Conservation (phyloP, 139 green algal genomes). For the Chlamydomonas schloesseri region DNA sequence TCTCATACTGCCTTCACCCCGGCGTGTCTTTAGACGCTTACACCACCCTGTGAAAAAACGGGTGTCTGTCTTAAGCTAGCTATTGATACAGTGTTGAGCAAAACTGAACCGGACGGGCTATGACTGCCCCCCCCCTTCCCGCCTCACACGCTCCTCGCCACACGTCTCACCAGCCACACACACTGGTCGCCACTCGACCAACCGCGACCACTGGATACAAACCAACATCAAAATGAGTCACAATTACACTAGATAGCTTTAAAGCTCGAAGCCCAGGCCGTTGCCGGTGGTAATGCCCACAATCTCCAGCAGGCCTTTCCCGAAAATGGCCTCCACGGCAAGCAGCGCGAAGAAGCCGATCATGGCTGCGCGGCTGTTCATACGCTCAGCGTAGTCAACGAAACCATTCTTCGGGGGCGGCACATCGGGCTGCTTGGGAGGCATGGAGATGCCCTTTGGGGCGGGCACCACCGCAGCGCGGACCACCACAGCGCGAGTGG, state of each 20-base stretch:
- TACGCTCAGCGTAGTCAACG: constrained; percentile 80
- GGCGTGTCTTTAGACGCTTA: too few relatives aligned
- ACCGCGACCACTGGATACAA: too few relatives aligned
- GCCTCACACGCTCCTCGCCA: too few relatives aligned
- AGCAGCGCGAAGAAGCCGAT: constrained; percentile 91
- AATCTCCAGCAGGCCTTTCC: constrained; percentile 82
- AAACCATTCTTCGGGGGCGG: constrained; percentile 78
- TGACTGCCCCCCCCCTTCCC: too few relatives aligned
- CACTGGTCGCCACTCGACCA: too few relatives aligned
- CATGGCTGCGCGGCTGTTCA: constrained; percentile 89
- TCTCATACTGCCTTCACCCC: too few relatives aligned
- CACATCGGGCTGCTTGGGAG: constrained; percentile 57
- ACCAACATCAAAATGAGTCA: not conserved
- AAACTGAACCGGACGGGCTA: too few relatives aligned
- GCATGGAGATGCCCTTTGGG: constrained; percentile 72
- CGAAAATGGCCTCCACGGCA: constrained; percentile 76
- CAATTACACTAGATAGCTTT: constrained; percentile 6
- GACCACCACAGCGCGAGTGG: not conserved
- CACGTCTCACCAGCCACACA: too few relatives aligned
- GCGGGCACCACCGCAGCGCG: constrained; percentile 34
- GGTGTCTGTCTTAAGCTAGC: too few relatives aligned
- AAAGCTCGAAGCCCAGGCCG: constrained; percentile 86
- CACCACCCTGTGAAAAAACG: too few relatives aligned
- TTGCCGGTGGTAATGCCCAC: constrained; percentile 64
- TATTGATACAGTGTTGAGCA: too few relatives aligned